Base-by-base conservation (phyloP, 345 rosid genomes). In the Theobroma cacao region DNA sequence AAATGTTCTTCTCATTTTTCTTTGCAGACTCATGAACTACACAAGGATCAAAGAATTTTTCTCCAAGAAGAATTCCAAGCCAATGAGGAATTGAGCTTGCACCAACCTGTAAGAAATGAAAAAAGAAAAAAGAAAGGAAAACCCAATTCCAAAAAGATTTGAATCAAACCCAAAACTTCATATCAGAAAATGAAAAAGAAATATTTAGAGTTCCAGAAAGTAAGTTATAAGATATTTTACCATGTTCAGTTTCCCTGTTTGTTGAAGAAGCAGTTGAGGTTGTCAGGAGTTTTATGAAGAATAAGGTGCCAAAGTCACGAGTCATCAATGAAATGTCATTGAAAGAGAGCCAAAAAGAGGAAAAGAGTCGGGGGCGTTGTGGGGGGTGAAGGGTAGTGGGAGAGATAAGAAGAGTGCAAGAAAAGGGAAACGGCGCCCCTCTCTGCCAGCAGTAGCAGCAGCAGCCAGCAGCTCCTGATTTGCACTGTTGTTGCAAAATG, bases 41-140 rank as follows among this genome's bases (percentile, higher is more conserved):
- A 67, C 86, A 86, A 10, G 82, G 80, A 24, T 70, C 76, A 60
- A 83, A 86, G 79, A 83, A 83, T 43, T 83, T 86, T 63, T 86
- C 80, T 6, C 72, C 47, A 10, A 81, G 77, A 41, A 86, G 77
- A 14, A 77, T 72, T 26, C 68, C 52, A 41, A 86, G 80, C 86
- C 83, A 86, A 41, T 43, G 64, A 18, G 82, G 83, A 72, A 78
- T 59, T 34, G 76, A 60, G 60, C 52, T 48, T 40, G 67, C 18
- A 65, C 75, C 78, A 56, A 59, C 70, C 75, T 75, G 41, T 7
- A 64, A 47, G 11, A n/a, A 69, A 15, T 68, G 13, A 1, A 4
- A 47, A 70, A 28, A 48, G 1, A 64, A 65, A 43, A 38, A 40
- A 30, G 4, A 75, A n/a, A n/a, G n/a, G n/a, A n/a, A 64, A 43